A percentile compares a stretch with the other conserved stretches of the same genome.
phyloP scores from a whole-genome alignment of 164 flowering plant genomes.

The Nelumbo lutea region DNA sequence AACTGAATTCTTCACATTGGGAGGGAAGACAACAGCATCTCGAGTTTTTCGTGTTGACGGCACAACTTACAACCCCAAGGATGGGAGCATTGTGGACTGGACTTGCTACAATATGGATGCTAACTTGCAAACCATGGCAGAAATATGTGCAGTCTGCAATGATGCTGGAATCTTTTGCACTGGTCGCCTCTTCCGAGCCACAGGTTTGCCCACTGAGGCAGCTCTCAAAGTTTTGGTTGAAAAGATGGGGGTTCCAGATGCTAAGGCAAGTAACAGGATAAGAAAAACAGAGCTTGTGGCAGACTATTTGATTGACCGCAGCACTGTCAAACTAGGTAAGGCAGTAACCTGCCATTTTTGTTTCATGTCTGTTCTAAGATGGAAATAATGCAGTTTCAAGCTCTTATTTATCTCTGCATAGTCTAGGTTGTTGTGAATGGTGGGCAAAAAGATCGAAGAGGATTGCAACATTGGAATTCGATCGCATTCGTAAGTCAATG shows the following conservation, averaged over 20 bases:
- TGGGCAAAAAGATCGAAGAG: conserved; percentile 67
- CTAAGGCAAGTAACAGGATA: conserved; percentile 55
- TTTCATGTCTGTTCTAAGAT: not conserved
- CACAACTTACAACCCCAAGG: conserved; percentile 84
- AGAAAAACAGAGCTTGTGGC: conserved; percentile 55
- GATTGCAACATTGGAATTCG: conserved; percentile 81
- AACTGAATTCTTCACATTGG: conserved; percentile 69
- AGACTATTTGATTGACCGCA: conserved; percentile 53
- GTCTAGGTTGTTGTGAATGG: conserved; percentile 75
- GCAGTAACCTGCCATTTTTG: conserved; percentile 15
- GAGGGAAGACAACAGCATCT: conserved; percentile 54
- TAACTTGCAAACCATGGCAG: conserved; percentile 73
- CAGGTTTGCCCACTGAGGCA: conserved; percentile 94
- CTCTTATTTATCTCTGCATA: conserved; percentile 10
- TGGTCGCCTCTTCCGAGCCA: conserved; percentile 62
- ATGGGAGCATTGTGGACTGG: conserved; percentile 88
- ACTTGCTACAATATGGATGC: conserved; percentile 74
- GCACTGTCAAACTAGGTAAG: conserved; percentile 62
- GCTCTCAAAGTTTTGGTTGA: conserved; percentile 95
- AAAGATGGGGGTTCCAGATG: conserved; percentile 92
- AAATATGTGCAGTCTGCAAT: conserved; percentile 86
- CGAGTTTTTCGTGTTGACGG: conserved; percentile 70
- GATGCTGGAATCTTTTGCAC: conserved; percentile 74
- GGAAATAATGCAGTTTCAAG: not conserved
- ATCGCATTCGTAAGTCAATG: conserved; percentile 80